phyloP scores from a whole-genome alignment of 352 stramenopile genomes.

The Globisporangium okanoganense region DNA sequence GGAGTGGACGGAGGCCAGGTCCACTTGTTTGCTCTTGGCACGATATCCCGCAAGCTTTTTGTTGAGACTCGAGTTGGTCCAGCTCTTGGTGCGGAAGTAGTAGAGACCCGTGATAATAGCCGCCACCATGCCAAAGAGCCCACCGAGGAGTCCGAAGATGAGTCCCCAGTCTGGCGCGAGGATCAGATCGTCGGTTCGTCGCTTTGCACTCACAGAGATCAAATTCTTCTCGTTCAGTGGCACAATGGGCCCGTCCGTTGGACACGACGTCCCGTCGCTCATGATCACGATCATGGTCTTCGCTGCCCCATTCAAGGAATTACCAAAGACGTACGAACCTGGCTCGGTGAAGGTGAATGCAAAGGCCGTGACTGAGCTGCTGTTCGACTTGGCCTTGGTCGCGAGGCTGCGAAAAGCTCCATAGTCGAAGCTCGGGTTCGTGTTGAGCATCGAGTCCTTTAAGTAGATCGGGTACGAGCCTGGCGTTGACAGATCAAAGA shows the following conservation, averaged over 20 bases:
- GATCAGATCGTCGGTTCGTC: slow-evolving; percentile 74
- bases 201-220: slow-evolving; percentile 78
- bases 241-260: slow-evolving; percentile 79
- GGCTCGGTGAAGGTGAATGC: slow-evolving; percentile 83
- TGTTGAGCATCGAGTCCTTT: slow-evolving; percentile 95
- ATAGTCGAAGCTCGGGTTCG: slow-evolving; percentile 91
- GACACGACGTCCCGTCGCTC: slow-evolving; percentile 59
- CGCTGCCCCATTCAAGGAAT: slow-evolving; percentile 59
- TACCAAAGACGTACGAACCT: slow-evolving; percentile 89
- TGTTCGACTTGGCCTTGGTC: slow-evolving; percentile 55
- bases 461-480: slow-evolving; percentile 90
- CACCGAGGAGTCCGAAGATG: slow-evolving; percentile 70
- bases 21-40: slow-evolving; percentile 44
- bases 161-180: slow-evolving; percentile 87
- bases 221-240: slow-evolving; percentile 85
- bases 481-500: slow-evolving; percentile 85
- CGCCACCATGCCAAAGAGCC: slow-evolving; percentile 69
- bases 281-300: slow-evolving; percentile 87
- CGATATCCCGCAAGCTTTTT: slow-evolving; percentile 40
- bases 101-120: slow-evolving; percentile 76
- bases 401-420: slow-evolving; percentile 76
- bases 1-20: slow-evolving; percentile 60
- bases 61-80: slow-evolving; percentile 38
- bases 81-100: slow-evolving; percentile 83
- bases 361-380: slow-evolving; percentile 66